Evolutionary conservation across 208 protist genomes (phyloP).

Genomic region (Crithidia thermophila): DNA sequence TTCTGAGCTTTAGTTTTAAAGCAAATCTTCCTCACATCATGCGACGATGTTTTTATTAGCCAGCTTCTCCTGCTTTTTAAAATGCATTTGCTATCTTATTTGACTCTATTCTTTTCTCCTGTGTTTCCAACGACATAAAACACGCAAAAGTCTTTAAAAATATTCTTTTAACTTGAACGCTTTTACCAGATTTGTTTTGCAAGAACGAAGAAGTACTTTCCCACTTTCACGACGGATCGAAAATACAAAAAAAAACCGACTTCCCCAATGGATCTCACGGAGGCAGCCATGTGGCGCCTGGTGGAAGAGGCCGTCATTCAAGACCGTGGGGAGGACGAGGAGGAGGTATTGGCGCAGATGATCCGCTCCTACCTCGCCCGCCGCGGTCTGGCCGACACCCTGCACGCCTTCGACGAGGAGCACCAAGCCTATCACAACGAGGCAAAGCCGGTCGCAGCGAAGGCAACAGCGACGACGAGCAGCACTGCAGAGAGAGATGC

Average conservation of each 20-base stretch:
- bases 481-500: background rate
- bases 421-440: background rate
- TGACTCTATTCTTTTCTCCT: too few species aligned
- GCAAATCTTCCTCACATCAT: too few species aligned
- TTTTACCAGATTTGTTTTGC: too few species aligned
- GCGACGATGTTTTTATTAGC: too few species aligned
- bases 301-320: constrained; percentile 76
- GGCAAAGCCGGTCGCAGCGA: background rate
- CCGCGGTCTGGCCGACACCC: constrained; percentile 63
- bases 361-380: constrained; percentile 69
- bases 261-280: constrained; percentile 20
- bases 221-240: background rate
- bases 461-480: background rate
- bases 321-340: constrained; percentile 68
- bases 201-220: too few species aligned
- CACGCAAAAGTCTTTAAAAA: too few species aligned
- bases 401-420: constrained; percentile 48
- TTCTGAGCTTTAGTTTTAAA: too few species aligned
- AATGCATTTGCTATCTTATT: too few species aligned
- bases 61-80: too few species aligned
- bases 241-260: background rate
- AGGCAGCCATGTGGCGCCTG: constrained; percentile 43
- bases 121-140: too few species aligned
- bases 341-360: constrained; percentile 53
- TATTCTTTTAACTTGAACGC: too few species aligned